phyloP scores from a whole-genome alignment of 345 rosid genomes.

The Gossypium anomalum region DNA sequence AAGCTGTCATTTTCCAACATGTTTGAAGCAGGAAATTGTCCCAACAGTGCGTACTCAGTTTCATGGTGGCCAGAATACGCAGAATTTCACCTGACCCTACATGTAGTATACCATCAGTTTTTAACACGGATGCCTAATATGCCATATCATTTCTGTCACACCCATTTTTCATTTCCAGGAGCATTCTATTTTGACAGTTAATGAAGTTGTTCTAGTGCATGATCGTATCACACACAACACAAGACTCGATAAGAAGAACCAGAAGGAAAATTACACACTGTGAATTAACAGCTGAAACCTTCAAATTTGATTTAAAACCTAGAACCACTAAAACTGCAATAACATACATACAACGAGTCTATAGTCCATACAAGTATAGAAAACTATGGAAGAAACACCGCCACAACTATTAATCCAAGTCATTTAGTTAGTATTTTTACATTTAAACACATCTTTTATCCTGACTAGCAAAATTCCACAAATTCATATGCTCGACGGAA shows the following conservation, averaged over 20 bases:
- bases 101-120: not conserved
- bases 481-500: not conserved
- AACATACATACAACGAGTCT: not conserved
- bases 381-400: not conserved
- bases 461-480: not conserved
- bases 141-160: constrained; percentile 18
- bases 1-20: constrained; percentile 21
- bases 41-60: constrained; percentile 22
- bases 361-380: not conserved
- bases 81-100: constrained; percentile 25
- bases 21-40: constrained; percentile 19
- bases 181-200: constrained; percentile 7
- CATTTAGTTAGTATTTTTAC: not conserved
- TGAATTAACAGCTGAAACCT: constrained; percentile 2
- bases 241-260: not conserved
- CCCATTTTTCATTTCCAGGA: not conserved
- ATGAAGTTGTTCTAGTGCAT: not conserved
- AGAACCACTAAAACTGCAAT: not conserved
- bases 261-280: not conserved
- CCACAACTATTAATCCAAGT: not conserved
- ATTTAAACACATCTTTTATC: not conserved
- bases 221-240: not conserved
- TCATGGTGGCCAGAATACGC: constrained; percentile 21
- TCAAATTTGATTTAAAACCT: not conserved
- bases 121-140: constrained; percentile 12